phyloP scores from a whole-genome alignment of 805 yeast genomes.

The Sugiyamaella mastotermitis region DNA sequence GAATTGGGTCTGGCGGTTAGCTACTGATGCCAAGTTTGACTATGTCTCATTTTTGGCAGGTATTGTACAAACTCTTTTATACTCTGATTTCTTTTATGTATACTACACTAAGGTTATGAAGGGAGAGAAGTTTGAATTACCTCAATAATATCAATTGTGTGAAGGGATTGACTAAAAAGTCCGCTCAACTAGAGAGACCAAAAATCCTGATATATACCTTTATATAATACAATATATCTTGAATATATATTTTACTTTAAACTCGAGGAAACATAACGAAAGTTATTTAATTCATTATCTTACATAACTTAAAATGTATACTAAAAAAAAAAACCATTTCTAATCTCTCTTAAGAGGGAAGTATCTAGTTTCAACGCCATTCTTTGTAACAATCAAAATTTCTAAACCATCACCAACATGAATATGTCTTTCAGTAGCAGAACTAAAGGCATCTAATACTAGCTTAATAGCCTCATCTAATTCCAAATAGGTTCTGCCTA shows the following conservation, averaged over 20 bases:
- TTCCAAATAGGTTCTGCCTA: conserved; percentile 49
- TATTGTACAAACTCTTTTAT: conserved; percentile 73
- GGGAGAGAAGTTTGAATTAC: conserved; percentile 71
- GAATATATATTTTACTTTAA: no score
- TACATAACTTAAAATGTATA: no score
- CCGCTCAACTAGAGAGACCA: not conserved
- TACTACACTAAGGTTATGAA: conserved; percentile 76
- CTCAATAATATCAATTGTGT: conserved; percentile 37
- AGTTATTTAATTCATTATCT: no score
- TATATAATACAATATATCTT: no score
- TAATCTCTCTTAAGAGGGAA: conserved; percentile 86
- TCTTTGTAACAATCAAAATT: conserved; percentile 84
- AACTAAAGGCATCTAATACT: conserved; percentile 89
- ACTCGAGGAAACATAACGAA: no score
- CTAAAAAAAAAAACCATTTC: no score
- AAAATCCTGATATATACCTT: no score
- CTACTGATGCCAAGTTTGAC: conserved; percentile 56
- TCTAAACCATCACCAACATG: conserved; percentile 97
- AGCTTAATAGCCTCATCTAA: conserved; percentile 82
- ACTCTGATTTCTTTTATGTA: conserved; percentile 93
- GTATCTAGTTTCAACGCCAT: conserved; percentile 80
- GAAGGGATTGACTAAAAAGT: not conserved
- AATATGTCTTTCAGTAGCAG: conserved; percentile 97
- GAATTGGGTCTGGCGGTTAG: conserved; percentile 89
- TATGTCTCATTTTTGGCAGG: conserved; percentile 73